Evolutionary conservation across 352 stramenopile genomes (phyloP), one percentile per base, ranked within the genome.

Genomic region (Globisporangium echinulatum): DNA sequence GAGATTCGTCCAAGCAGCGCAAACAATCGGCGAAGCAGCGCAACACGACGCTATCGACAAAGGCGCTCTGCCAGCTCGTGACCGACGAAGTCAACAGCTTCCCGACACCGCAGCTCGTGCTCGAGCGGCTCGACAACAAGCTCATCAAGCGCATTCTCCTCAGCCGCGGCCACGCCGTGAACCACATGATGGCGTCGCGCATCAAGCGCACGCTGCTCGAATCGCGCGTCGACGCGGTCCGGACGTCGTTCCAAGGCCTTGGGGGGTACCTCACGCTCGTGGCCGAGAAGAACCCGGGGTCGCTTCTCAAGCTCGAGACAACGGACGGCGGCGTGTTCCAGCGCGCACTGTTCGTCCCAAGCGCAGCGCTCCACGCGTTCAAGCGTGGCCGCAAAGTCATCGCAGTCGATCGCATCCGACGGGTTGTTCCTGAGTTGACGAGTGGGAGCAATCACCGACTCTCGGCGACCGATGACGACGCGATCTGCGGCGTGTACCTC

Each of bases 131-230:
- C n/a, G 78, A 92, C 55, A 79, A 79, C 38, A 89, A 89, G 52
- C 63, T 79, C 39, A 89, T 92, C 59, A 77, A 79, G 67, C 74
- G 79, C 15, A 85, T 92, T 50, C 42, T 92, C 17, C 59, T 92
- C 43, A 74, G 72, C 43, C 79, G 79, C 14, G 82, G 82, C n/a
- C 78, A 90, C 56, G 77, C 78, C 8, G 81, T 92, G 49, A 90
- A 92, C 58, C 77, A 89, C 66, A 90, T 90, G 80, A 92, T 88
- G 79, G 73, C 82, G 55, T 92, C 82, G 36, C 72, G 82, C n/a
- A 86, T 90, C 62, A 90, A 89, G 61, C 61, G 81, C 37, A 77
- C 87, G 56, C 68, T 92, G 37, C 77, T 87, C 52, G 77, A 88
- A 46, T 72, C 73, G 43, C 70, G 79, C 33, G 66, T 89, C 47